phyloP scores from a whole-genome alignment of 768 basidiomycete genomes.

The Suillus alpinus region DNA sequence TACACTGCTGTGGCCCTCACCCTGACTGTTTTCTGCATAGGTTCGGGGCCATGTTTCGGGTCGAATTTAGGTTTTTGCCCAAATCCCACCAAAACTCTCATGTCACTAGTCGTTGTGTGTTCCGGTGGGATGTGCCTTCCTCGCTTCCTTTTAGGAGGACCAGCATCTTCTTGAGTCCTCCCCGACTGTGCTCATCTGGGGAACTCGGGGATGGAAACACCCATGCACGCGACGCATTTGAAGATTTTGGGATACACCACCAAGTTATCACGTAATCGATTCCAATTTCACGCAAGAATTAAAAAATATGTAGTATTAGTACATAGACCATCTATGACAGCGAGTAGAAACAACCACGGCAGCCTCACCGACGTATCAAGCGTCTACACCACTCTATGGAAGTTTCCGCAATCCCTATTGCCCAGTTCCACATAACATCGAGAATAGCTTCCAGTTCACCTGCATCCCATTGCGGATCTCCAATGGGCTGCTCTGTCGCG shows the following conservation, averaged over 20 bases:
- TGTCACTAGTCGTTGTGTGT: not conserved
- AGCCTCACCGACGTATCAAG: constrained; percentile 20
- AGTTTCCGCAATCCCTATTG: constrained; percentile 35
- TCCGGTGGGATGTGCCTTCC: not conserved
- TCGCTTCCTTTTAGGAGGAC: not conserved
- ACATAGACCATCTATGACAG: not conserved
- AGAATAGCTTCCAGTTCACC: constrained; percentile 65
- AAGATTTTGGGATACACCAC: not conserved
- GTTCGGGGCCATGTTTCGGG: not conserved
- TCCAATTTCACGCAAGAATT: not conserved
- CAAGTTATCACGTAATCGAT: not conserved
- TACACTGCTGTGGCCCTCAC: not conserved
- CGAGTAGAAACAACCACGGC: not conserved
- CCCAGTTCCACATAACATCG: constrained; percentile 60
- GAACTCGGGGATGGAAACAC: not conserved
- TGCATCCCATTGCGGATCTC: constrained; percentile 55
- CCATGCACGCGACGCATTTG: not conserved
- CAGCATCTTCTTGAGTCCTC: not conserved
- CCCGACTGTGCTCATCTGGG: not conserved
- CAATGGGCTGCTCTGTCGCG: constrained; percentile 51
- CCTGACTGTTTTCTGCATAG: not conserved
- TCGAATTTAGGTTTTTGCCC: not conserved
- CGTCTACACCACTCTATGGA: constrained; percentile 25
- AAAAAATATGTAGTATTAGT: not conserved
- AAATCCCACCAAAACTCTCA: not conserved